These are phyloP conservation scores for Hypholoma fasciculare DNA, from an alignment of 768 basidiomycete species.

Conservation along the genomic window DNA sequence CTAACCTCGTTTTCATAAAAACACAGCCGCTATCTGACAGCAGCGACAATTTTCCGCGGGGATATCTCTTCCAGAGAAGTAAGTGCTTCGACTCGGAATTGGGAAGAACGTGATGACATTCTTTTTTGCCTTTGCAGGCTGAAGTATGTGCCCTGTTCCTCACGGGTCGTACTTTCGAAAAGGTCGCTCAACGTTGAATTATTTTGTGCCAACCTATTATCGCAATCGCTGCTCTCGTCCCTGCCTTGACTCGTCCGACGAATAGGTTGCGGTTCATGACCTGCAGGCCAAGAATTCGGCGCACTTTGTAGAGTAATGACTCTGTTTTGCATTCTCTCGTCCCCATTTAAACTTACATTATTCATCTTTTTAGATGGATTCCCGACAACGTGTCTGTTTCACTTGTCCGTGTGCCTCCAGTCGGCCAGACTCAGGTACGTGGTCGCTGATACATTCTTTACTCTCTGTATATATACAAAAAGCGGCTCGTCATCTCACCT, in stretches of 20 bases:
- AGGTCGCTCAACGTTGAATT: constrained; percentile 16
- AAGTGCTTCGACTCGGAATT: constrained; percentile 27
- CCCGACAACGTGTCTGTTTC: constrained; percentile 89
- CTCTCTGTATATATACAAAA: neutral
- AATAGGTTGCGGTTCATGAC: constrained; percentile 66
- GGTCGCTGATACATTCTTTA: neutral
- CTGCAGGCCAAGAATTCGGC: constrained; percentile 75
- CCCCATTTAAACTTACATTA: neutral
- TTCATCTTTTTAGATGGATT: constrained; percentile 64
- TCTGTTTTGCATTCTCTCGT: neutral
- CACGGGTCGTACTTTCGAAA: constrained; percentile 17
- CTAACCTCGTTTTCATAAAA: constrained; percentile 5
- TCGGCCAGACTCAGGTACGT: constrained; percentile 70
- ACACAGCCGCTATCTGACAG: constrained; percentile 78
- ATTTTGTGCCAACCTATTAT: constrained; percentile 19
- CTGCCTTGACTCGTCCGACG: neutral
- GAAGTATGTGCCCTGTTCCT: constrained; percentile 42
- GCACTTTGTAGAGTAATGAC: constrained; percentile 76
- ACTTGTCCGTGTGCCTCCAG: constrained; percentile 79
- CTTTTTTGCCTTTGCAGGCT: constrained; percentile 35
- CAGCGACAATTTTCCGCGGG: constrained; percentile 86
- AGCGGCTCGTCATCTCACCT: constrained; percentile 10
- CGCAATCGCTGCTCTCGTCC: constrained; percentile 2
- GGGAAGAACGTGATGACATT: constrained; percentile 34
- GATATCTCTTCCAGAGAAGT: constrained; percentile 81